Evolutionary conservation across 1,284 basidiomycete species (phyloP), one percentile per base, ranked within the genome.

Genomic region (Schizopora paradoxa): DNA sequence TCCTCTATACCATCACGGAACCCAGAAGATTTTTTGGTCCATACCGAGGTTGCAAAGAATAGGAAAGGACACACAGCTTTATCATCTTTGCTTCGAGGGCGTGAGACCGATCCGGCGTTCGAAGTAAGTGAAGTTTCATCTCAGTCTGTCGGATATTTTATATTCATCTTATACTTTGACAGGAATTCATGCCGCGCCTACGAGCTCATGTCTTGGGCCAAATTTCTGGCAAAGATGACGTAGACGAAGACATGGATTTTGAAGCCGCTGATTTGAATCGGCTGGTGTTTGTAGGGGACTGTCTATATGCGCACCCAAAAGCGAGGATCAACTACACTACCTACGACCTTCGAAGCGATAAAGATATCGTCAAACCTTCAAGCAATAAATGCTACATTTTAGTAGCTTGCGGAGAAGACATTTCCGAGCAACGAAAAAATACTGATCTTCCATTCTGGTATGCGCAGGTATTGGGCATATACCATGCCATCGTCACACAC

Each of bases 301-400:
- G 26, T 6, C 22, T 60, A 6, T 57, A 53, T 39, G 13, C 22
- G 21, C 55, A 58, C 40, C 48, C 51, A 31, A 41, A 41, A 11
- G 22, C 51, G 1, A 49, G 34, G 6, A 31, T 56, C 31, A 53
- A 58, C 36, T 57, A 56, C 41, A 61, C 56, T 11, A 56, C 56
- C 11, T 61, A 61, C 45, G 52, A 52, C 58, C 13, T 47, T 14
- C 55, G 51, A 27, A 41, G 55, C 1, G 43, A 41, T 18, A 52
- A 59, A 43, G 61, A 61, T 38, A 50, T 54, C 0, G 43, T 61
- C 25, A 59, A 58, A 26, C 51, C n/a, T n/a, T n/a, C 43, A 13
- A 38, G 50, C 1, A 55, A 46, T 18, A 51, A 56, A 46, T 41
- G 52, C 14, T 48, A 58, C 23, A 45, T 59, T 18, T 57, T 60